A percentile compares a stretch with the other conserved stretches of the same genome.
Evolutionary conservation across 2,329 filamentous ascomycete species (phyloP).

Genomic region (Davidsoniella eucalypti): DNA sequence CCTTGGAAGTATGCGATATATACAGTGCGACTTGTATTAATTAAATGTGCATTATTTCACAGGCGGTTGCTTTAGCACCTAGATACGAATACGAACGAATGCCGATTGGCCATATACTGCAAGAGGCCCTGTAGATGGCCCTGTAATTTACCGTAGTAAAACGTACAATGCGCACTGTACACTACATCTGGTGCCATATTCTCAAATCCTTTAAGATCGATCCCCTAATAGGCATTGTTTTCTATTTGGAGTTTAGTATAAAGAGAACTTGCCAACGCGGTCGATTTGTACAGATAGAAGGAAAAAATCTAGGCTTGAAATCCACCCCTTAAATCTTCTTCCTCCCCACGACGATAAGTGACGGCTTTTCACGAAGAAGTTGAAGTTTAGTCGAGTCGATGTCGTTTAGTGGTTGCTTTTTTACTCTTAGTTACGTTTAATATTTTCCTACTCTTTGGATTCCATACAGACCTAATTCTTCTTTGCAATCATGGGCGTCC

Average conservation of each 20-base stretch:
- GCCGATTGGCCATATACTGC: conserved; percentile 1
- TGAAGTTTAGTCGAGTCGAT: background rate
- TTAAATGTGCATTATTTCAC: no score
- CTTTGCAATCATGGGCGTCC: conserved; percentile 33
- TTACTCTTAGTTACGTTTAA: background rate
- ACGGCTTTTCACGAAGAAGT: conserved; percentile 6
- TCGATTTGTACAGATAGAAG: background rate
- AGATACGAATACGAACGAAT: conserved; percentile 14
- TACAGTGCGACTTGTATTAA: conserved; percentile 3
- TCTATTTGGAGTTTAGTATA: conserved; percentile 2
- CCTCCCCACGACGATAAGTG: conserved; percentile 2
- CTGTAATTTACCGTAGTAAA: background rate
- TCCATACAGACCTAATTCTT: background rate
- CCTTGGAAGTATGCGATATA: background rate
- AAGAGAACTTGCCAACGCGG: background rate
- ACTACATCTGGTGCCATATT: background rate
- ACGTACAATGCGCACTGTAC: background rate
- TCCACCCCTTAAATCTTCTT: background rate
- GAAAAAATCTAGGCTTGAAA: conserved; percentile 1
- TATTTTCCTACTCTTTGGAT: background rate
- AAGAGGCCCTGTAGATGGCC: background rate
- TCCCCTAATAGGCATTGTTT: conserved; percentile 1
- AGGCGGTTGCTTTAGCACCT: no score
- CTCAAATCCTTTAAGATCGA: background rate
- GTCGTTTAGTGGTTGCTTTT: background rate